Evolutionary conservation across 495 filamentous ascomycete species (phyloP).

Genomic region (Aspergillus ellipticus): DNA sequence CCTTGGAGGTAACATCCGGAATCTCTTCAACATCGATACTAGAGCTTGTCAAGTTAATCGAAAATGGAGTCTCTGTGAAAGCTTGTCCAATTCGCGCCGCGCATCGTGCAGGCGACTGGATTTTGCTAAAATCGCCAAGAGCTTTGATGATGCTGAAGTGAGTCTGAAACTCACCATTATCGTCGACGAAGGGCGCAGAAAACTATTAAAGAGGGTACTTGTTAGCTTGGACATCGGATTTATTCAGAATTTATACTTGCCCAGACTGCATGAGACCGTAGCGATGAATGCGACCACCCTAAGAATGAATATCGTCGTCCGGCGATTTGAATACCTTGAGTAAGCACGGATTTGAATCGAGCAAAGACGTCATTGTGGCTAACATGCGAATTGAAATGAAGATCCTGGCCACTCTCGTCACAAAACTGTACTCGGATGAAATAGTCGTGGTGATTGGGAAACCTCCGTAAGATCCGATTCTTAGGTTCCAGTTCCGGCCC

Average conservation of each 20-base stretch:
- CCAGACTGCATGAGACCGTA: constrained; percentile 63
- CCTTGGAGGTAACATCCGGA: constrained; percentile 34
- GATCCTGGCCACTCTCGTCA: constrained; percentile 66
- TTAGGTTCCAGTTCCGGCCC: constrained; percentile 67
- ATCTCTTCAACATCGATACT: constrained; percentile 23
- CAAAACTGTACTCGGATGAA: constrained; percentile 69
- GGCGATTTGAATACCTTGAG: constrained; percentile 56
- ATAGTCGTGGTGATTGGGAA: constrained; percentile 55
- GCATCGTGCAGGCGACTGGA: constrained; percentile 66
- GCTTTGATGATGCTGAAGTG: constrained; percentile 52
- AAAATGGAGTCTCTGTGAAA: constrained; percentile 67
- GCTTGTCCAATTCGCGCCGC: constrained; percentile 82
- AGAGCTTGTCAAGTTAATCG: constrained; percentile 31
- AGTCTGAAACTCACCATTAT: constrained; percentile 31
- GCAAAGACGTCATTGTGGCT: constrained; percentile 47
- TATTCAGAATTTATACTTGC: constrained; percentile 8
- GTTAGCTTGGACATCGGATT: not conserved
- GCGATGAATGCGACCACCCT: constrained; percentile 78
- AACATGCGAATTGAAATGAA: constrained; percentile 54
- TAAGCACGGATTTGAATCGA: constrained; percentile 57
- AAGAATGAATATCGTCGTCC: constrained; percentile 64
- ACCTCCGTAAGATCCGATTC: constrained; percentile 74
- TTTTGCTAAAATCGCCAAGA: constrained; percentile 62
- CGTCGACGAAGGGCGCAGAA: constrained; percentile 60
- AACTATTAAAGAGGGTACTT: constrained; percentile 34